A percentile compares a stretch with the other conserved stretches of the same genome.
These are phyloP conservation scores for Geosmithia putterillii DNA, from an alignment of 2,329 filamentous ascomycete species.

Conservation along the genomic window DNA sequence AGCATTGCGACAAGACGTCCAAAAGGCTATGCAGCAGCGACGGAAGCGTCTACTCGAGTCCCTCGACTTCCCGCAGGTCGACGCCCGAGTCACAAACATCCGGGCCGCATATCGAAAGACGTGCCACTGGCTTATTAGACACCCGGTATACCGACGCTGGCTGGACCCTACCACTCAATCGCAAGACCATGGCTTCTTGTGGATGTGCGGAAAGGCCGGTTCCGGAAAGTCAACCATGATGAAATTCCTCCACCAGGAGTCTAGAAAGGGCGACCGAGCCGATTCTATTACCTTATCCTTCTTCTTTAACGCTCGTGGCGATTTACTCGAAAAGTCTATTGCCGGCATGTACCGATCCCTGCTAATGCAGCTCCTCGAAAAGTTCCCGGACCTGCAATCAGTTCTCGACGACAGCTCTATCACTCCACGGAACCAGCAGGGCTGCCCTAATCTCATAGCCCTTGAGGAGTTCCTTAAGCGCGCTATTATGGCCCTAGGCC, in stretches of 20 bases:
- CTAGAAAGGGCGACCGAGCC: conserved; percentile 5
- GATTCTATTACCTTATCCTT: no score
- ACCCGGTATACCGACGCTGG: no score
- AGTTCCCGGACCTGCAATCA: conserved; percentile 19
- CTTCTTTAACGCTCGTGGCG: conserved; percentile 38
- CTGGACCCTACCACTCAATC: background rate
- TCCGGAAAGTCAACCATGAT: conserved; percentile 5
- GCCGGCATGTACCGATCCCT: conserved; percentile 37
- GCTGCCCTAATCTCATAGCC: background rate
- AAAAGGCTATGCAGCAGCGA: no score
- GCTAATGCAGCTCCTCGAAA: conserved; percentile 25
- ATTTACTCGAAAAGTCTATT: conserved; percentile 26
- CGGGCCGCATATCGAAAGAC: no score
- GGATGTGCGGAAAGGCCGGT: conserved; percentile 4
- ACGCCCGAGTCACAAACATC: no score
- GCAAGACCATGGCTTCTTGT: conserved; percentile 2
- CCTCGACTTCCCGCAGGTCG: no score
- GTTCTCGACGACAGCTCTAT: conserved; percentile 9
- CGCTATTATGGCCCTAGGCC: conserved; percentile 2
- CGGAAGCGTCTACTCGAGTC: no score
- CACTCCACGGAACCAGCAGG: background rate
- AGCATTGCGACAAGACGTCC: no score
- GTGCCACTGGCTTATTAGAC: no score
- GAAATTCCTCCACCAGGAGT: conserved; percentile 1
- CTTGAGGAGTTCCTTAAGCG: background rate